These are phyloP conservation scores for Penicillium paxilli DNA, from an alignment of 495 filamentous ascomycete genomes.

Conservation along the genomic window DNA sequence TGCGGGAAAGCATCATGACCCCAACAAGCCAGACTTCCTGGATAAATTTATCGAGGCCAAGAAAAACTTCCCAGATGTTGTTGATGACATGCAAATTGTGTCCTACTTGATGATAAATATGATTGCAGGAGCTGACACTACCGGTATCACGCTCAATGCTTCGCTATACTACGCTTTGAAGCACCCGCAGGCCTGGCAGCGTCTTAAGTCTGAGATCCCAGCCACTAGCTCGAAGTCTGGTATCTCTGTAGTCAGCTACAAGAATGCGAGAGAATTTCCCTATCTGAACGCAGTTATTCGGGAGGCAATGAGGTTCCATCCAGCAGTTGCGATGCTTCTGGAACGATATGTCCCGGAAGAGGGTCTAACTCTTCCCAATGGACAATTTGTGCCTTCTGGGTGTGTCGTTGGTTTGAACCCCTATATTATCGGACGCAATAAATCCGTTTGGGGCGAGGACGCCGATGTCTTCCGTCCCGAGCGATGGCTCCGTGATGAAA, in stretches of 20 bases:
- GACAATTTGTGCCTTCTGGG: constrained; percentile 47
- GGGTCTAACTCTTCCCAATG: constrained; percentile 51
- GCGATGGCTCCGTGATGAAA: constrained; percentile 59
- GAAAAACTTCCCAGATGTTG: constrained; percentile 25
- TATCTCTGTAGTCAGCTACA: constrained; percentile 33
- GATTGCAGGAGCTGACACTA: constrained; percentile 44
- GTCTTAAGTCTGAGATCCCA: constrained; percentile 31
- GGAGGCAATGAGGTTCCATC: constrained; percentile 60
- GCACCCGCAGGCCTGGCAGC: constrained; percentile 27
- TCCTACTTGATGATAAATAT: constrained; percentile 44
- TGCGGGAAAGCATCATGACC: constrained; percentile 17
- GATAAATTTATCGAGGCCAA: constrained; percentile 39
- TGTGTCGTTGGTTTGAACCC: constrained; percentile 52
- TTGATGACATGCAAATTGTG: constrained; percentile 29
- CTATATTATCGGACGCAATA: constrained; percentile 53
- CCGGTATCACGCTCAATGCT: constrained; percentile 33
- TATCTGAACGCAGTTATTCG: constrained; percentile 64
- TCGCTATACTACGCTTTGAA: constrained; percentile 43
- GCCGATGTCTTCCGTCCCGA: constrained; percentile 63
- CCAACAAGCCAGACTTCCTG: constrained; percentile 25
- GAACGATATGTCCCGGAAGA: constrained; percentile 51
- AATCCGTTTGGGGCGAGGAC: constrained; percentile 60
- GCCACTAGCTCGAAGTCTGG: constrained; percentile 25
- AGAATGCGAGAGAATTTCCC: constrained; percentile 44
- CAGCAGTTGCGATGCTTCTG: constrained; percentile 54